Conservation (phyloP, 768 basidiomycete species). For the Amanita rubescens region DNA sequence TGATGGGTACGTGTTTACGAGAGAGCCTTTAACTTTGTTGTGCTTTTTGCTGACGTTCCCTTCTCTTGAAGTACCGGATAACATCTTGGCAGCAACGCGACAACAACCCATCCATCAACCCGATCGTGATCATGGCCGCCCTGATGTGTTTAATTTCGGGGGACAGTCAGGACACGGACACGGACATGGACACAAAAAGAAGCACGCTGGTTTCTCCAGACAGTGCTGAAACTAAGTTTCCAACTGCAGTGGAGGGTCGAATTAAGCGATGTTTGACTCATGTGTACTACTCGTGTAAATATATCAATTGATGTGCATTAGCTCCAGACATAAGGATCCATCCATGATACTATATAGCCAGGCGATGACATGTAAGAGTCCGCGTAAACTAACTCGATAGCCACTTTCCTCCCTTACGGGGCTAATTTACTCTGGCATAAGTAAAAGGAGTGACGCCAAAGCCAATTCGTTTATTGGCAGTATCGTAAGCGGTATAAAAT, state of each 20-base stretch:
- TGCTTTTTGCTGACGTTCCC: not conserved
- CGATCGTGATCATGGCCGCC: conserved; percentile 34
- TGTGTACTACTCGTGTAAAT: no score
- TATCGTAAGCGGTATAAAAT: conserved; percentile 63
- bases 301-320: no score
- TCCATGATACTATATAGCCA: no score
- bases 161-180: no score
- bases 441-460: conserved; percentile 18
- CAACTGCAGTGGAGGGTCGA: no score
- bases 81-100: conserved; percentile 18
- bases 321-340: no score
- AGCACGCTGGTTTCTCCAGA: conserved; percentile 30
- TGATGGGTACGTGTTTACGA: conserved; percentile 31
- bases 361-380: no score
- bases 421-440: not conserved
- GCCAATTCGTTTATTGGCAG: conserved; percentile 48
- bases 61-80: conserved; percentile 16
- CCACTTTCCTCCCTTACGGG: no score
- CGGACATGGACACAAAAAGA: conserved; percentile 12
- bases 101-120: conserved; percentile 24
- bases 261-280: no score
- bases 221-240: conserved; percentile 25
- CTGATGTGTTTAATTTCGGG: conserved; percentile 32
- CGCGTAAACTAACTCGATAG: no score
- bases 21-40: no score